Evolutionary conservation across 768 basidiomycete species (phyloP).

Genomic region (Amanita jacksonii): DNA sequence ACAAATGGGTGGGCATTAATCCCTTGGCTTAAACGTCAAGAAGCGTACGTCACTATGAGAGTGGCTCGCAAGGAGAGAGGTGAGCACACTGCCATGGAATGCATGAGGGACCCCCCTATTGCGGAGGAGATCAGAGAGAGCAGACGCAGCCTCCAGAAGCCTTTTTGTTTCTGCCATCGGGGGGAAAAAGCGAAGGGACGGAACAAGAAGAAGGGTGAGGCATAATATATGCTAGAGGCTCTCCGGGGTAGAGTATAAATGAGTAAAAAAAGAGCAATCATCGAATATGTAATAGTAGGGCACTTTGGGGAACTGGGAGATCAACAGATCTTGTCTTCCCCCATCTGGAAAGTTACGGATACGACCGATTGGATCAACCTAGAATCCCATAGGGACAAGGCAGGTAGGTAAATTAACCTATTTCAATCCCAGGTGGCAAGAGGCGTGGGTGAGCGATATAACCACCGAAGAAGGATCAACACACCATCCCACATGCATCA

Average conservation of each 20-base stretch:
- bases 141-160: conserved; percentile 67
- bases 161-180: conserved; percentile 64
- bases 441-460: too few relatives aligned
- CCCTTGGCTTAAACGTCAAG: conserved; percentile 1
- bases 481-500: neutral
- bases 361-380: conserved; percentile 36
- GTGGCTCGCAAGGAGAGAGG: conserved; percentile 57
- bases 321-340: conserved; percentile 34
- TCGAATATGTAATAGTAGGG: conserved; percentile 43
- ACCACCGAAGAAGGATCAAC: neutral
- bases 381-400: conserved; percentile 4
- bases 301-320: conserved; percentile 34
- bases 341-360: conserved; percentile 30
- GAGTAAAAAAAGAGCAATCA: conserved; percentile 28
- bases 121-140: conserved; percentile 59
- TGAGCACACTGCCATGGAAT: conserved; percentile 69
- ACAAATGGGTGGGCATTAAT: too few relatives aligned
- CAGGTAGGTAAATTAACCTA: conserved; percentile 4
- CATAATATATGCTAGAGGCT: conserved; percentile 44
- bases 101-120: conserved; percentile 61
- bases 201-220: conserved; percentile 27
- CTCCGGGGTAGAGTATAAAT: conserved; percentile 25
- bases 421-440: neutral
- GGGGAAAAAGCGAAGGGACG: conserved; percentile 18
- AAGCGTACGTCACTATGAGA: conserved; percentile 55